Conservation (phyloP, 805 yeast genomes). For the Starmerella cellae region DNA sequence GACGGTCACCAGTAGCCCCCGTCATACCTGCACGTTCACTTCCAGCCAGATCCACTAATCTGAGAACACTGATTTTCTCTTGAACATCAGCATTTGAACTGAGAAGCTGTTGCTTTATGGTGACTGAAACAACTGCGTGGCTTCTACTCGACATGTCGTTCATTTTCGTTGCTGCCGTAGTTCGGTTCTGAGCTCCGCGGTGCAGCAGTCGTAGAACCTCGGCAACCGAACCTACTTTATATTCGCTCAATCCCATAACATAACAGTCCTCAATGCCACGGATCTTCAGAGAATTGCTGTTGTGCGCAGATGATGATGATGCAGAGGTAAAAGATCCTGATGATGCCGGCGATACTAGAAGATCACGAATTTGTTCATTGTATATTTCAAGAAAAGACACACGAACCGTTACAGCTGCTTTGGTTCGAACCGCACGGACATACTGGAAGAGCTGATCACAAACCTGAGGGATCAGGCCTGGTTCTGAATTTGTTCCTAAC, state of each 20-base stretch:
- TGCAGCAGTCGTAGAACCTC: slow-evolving; percentile 38
- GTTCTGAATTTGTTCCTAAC: slow-evolving; percentile 43
- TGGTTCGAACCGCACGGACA: slow-evolving; percentile 29
- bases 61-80: slow-evolving; percentile 45
- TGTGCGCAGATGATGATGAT: not conserved
- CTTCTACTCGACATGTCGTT: slow-evolving; percentile 65
- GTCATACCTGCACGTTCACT: slow-evolving; percentile 58
- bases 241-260: slow-evolving; percentile 53
- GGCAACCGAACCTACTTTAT: slow-evolving; percentile 34
- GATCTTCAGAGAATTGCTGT: slow-evolving; percentile 31
- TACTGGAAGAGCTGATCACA: slow-evolving; percentile 41
- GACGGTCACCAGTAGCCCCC: slow-evolving; percentile 42
- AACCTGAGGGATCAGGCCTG: slow-evolving; percentile 56
- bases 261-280: slow-evolving; percentile 58
- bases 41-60: slow-evolving; percentile 72
- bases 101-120: slow-evolving; percentile 43
- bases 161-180: slow-evolving; percentile 62
- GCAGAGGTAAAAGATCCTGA: not conserved
- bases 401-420: slow-evolving; percentile 33
- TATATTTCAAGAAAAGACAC: slow-evolving; percentile 63
- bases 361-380: slow-evolving; percentile 62
- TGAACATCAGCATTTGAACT: slow-evolving; percentile 24
- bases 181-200: slow-evolving; percentile 43
- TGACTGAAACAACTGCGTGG: slow-evolving; percentile 62
- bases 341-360: slow-evolving; percentile 28